Percentiles rank a stretch among this genome's conserved stretches.
These are phyloP conservation scores for Candida koratica DNA, from an alignment of 805 yeast genomes.

Conservation along the genomic window DNA sequence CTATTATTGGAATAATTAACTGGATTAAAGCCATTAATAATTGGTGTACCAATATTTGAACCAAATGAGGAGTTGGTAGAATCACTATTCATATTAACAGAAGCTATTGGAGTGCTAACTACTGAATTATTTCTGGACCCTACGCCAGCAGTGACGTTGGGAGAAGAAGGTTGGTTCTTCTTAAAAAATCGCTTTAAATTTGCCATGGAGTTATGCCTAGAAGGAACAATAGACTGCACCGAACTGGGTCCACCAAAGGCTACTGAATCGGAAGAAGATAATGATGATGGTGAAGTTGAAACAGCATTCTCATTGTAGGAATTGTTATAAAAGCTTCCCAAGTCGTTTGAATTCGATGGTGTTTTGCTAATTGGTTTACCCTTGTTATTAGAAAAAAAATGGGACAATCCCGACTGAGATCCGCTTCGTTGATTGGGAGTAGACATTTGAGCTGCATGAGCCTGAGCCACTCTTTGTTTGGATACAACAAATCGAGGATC, in stretches of 20 bases:
- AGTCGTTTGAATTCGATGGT: constrained; percentile 34
- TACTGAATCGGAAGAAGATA: constrained; percentile 35
- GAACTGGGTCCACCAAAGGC: constrained; percentile 4
- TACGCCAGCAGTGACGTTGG: constrained; percentile 24
- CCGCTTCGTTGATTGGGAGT: constrained; percentile 33
- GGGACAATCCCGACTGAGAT: constrained; percentile 48
- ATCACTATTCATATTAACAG: constrained; percentile 23
- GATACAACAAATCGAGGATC: constrained; percentile 86
- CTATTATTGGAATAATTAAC: not conserved
- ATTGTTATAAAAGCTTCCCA: constrained; percentile 40
- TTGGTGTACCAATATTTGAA: constrained; percentile 19
- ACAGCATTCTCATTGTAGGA: constrained; percentile 24
- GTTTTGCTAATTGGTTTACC: constrained; percentile 34
- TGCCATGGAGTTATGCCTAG: constrained; percentile 76
- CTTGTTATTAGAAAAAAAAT: constrained; percentile 42
- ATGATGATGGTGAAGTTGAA: constrained; percentile 28
- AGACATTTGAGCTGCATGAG: constrained; percentile 42
- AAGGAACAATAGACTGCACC: constrained; percentile 20
- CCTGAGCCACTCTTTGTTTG: constrained; percentile 63
- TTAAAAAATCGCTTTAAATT: constrained; percentile 72
- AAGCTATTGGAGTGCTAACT: constrained; percentile 15
- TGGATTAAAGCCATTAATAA: constrained; percentile 7
- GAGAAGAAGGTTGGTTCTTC: constrained; percentile 22
- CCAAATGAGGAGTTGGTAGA: constrained; percentile 35
- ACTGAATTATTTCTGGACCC: constrained; percentile 17